Evolutionary conservation across 495 filamentous ascomycete genomes (phyloP), one percentile per base, ranked within the genome.

Genomic region (Coniosporium apollinis): DNA sequence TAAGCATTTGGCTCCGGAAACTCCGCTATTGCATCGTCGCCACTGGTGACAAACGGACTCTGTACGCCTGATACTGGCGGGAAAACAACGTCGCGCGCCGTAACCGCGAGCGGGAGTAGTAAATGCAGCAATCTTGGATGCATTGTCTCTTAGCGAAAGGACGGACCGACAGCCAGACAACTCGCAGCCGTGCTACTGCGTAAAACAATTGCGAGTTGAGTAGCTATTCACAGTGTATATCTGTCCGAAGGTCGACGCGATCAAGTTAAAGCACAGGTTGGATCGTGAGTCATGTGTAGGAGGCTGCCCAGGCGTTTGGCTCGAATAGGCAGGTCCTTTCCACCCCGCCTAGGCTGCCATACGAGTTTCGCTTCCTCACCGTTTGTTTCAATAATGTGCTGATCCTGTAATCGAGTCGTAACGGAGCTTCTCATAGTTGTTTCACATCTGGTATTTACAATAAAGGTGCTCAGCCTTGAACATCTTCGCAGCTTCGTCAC

Each of bases 81-180:
- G 37, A 63, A 63, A 30, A 48, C 40, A 33, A 65, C 58, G 10
- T 65, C 58, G 10, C 57, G 53, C 1, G 54, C 42, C 19, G 7
- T n/a, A 26, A 26, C 22, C 22, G 22, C 22, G 22, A 26, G 22
- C 7, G 22, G 7, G 22, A 26, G 22, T 6, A 26, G 6, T 6
- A n/a, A n/a, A 26, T 7, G 22, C 6, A 26, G n/a, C 22, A 26
- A n/a, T 26, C 7, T n/a, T 7, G 6, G 6, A n/a, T 26, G 22
- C 6, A 6, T n/a, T 26, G 6, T 26, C 7, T 26, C 6, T n/a
- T 7, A 26, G 6, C n/a, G 22, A 26, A 7, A 26, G 6, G 7
- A n/a, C 22, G n/a, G 22, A 7, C 6, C 7, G 22, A 26, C 22
- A 26, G 22, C 7, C 6, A 26, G 22, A 6, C 6, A 26, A n/a